Percentiles rank a stretch among this genome's conserved stretches.
Evolutionary conservation across 139 green algal species (phyloP).

Genomic region (Pleodorina starrii): DNA sequence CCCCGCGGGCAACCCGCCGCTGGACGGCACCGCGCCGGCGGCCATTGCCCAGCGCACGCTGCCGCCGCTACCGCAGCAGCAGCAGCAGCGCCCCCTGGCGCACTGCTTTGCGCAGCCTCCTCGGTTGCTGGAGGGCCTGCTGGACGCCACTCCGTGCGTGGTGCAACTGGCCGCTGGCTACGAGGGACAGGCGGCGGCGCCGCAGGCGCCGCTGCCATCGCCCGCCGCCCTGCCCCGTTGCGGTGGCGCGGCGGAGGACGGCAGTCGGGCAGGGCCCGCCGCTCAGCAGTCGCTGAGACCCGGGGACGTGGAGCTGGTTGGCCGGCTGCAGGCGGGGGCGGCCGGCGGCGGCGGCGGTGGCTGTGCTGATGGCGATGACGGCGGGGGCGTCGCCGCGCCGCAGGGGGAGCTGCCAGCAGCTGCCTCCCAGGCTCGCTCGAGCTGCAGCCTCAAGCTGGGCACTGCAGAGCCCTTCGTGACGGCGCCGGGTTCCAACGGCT

Average conservation of each 20-base stretch:
- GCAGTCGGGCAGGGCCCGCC: neutral
- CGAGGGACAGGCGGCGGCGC: neutral
- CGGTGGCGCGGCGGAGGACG: neutral
- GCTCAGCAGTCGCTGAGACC: neutral
- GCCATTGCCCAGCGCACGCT: neutral
- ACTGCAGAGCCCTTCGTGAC: conserved; percentile 4
- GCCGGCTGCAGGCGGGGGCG: neutral
- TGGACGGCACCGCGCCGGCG: neutral
- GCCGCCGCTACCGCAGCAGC: neutral
- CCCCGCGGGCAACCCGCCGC: neutral
- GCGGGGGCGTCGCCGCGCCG: too few species aligned
- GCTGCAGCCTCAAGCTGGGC: neutral
- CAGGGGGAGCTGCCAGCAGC: too few species aligned
- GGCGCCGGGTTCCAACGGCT: neutral
- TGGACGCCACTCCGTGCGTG: neutral
- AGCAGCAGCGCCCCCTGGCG: neutral
- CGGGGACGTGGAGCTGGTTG: neutral
- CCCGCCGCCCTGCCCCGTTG: neutral
- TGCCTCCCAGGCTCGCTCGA: neutral
- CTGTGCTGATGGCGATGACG: neutral
- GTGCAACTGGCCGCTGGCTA: neutral
- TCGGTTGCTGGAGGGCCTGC: too few species aligned
- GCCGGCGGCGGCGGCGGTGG: too few species aligned
- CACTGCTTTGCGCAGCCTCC: neutral
- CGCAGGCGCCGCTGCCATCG: neutral